A percentile compares a stretch with the other conserved stretches of the same genome.
phyloP scores from a whole-genome alignment of 2,329 filamentous ascomycete genomes.

The Bipolaris bicolor region DNA sequence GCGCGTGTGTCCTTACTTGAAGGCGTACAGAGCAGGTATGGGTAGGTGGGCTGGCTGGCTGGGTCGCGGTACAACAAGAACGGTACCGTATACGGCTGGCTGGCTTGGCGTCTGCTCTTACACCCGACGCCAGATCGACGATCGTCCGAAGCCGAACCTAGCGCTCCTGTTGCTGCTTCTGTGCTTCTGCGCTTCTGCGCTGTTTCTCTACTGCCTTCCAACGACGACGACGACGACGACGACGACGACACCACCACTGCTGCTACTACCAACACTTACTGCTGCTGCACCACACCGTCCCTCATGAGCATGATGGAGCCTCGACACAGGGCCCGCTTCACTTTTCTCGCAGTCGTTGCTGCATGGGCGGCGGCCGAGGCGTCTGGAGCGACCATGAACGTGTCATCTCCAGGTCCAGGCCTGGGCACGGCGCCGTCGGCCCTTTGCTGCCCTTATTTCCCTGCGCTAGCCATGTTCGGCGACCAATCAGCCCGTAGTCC shows the following conservation, averaged over 20 bases:
- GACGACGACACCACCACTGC: too few relatives aligned
- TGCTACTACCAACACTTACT: not conserved
- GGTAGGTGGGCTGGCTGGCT: too few relatives aligned
- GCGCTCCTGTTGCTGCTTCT: not conserved
- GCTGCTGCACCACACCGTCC: not conserved
- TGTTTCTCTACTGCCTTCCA: too few relatives aligned
- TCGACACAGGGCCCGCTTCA: slow-evolving; percentile 8
- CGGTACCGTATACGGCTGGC: not conserved
- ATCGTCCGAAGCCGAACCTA: slow-evolving; percentile 13
- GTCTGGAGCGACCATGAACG: slow-evolving; percentile 9
- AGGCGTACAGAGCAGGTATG: too few relatives aligned
- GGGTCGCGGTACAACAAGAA: not conserved
- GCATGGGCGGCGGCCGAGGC: not conserved
- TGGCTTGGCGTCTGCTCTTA: slow-evolving; percentile 5
- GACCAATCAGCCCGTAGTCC: slow-evolving; percentile 15
- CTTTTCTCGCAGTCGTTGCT: not conserved
- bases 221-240: too few relatives aligned
- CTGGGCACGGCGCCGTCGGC: slow-evolving; percentile 13
- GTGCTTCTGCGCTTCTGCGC: not conserved
- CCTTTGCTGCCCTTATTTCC: slow-evolving; percentile 15
- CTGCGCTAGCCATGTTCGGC: slow-evolving; percentile 7
- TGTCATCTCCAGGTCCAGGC: slow-evolving; percentile 19
- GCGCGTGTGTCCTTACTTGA: too few relatives aligned
- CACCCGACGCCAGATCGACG: slow-evolving; percentile 13
- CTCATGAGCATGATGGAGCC: not conserved